phyloP scores from a whole-genome alignment of 176 grass and related monocot genomes.

The Carex parvula region DNA sequence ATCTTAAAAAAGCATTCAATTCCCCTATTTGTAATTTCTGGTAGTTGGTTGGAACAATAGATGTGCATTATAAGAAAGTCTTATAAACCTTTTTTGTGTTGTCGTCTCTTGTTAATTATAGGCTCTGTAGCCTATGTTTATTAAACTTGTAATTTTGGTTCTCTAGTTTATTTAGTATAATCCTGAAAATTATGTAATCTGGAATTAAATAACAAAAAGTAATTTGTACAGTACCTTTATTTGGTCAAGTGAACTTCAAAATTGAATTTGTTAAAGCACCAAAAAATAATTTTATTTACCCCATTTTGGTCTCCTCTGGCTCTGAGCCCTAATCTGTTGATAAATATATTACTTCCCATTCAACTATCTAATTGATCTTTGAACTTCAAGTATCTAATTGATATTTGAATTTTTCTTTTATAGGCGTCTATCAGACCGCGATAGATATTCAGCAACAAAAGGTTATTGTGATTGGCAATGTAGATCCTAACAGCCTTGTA shows the following conservation, averaged over 20 bases:
- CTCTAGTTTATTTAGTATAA: background rate
- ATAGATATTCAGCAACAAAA: constrained; percentile 83
- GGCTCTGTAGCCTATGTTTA: background rate
- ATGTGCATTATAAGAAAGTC: background rate
- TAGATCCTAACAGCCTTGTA: constrained; percentile 63
- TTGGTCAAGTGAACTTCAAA: background rate
- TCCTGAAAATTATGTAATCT: background rate
- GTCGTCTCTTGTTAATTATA: background rate
- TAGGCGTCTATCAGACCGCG: constrained; percentile 79
- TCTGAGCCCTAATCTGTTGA: no score
- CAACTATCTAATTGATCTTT: constrained; percentile 3
- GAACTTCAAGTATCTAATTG: no score
- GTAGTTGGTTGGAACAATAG: background rate
- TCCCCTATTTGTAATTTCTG: background rate
- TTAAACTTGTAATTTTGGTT: background rate
- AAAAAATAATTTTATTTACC: no score
- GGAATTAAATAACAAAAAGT: background rate
- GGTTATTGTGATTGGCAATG: constrained; percentile 75
- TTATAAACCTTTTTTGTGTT: background rate
- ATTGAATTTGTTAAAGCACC: background rate
- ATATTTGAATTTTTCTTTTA: no score
- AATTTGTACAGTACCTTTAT: background rate
- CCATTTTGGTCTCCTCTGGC: no score
- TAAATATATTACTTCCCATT: background rate
- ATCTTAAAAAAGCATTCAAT: background rate